Evolutionary conservation across 2,329 filamentous ascomycete genomes (phyloP).

Genomic region (Calcarisporium arbuscula): DNA sequence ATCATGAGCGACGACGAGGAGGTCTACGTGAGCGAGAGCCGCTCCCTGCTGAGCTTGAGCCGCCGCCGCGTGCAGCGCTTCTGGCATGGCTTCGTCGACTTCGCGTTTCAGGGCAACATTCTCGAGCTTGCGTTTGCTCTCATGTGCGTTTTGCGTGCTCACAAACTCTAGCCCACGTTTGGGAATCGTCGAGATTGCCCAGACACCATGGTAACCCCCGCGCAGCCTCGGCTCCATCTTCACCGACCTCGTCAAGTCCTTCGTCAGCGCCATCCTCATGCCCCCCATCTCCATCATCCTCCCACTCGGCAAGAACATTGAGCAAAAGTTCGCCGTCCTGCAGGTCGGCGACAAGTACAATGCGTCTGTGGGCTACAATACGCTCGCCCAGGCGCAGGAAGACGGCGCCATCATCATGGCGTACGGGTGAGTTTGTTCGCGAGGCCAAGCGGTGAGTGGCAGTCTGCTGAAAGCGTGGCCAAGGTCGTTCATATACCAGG

Average conservation of each 20-base stretch:
- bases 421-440: constrained; percentile 58
- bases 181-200: background rate
- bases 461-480: constrained; percentile 2
- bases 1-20: constrained; percentile 3
- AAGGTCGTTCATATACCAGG: constrained; percentile 55
- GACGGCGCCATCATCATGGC: constrained; percentile 69
- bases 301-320: constrained; percentile 64
- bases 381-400: constrained; percentile 58
- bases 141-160: constrained; percentile 46
- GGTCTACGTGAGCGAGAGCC: constrained; percentile 18
- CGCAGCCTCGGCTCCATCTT: constrained; percentile 62
- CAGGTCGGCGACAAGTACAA: constrained; percentile 49
- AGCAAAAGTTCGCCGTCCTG: constrained; percentile 67
- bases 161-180: background rate
- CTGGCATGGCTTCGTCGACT: constrained; percentile 63
- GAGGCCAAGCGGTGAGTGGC: background rate
- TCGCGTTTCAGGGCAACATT: constrained; percentile 68
- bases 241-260: constrained; percentile 63
- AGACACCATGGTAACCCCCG: background rate
- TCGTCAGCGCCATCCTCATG: constrained; percentile 64
- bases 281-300: constrained; percentile 63
- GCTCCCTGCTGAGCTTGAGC: constrained; percentile 39
- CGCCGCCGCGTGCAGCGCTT: constrained; percentile 41
- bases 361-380: constrained; percentile 57
- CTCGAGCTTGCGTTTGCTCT: constrained; percentile 70